These are phyloP conservation scores for Aureobasidium pullulans DNA, from an alignment of 2,329 filamentous ascomycete genomes.

Conservation along the genomic window DNA sequence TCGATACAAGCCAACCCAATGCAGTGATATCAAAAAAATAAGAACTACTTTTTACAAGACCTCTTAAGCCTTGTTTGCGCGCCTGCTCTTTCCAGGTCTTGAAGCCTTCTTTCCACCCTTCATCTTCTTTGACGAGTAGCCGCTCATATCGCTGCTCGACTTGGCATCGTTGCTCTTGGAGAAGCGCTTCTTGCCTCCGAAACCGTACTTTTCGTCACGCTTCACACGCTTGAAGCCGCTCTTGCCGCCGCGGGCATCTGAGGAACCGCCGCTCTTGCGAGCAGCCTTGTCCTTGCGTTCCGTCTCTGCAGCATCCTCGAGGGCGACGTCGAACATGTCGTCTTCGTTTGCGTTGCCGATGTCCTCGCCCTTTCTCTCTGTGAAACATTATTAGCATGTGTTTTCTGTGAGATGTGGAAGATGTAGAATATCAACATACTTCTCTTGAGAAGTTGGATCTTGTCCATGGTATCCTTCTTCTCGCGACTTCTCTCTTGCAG, in stretches of 20 bases:
- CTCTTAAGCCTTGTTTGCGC: conserved; percentile 20
- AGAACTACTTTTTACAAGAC: background rate
- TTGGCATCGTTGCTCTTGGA: conserved; percentile 83
- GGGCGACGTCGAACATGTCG: conserved; percentile 84
- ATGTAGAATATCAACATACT: conserved; percentile 54
- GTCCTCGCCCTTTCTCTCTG: conserved; percentile 75
- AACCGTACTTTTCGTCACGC: conserved; percentile 92
- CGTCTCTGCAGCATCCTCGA: conserved; percentile 59
- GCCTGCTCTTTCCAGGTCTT: conserved; percentile 31
- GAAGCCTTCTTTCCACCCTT: conserved; percentile 47
- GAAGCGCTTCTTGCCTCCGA: conserved; percentile 90
- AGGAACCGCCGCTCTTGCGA: conserved; percentile 32
- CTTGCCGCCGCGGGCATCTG: conserved; percentile 20
- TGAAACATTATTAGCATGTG: conserved; percentile 1
- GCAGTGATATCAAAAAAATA: background rate
- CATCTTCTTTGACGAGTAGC: conserved; percentile 80
- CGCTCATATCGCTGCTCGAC: conserved; percentile 72
- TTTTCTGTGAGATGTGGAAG: conserved; percentile 18
- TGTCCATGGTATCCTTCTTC: conserved; percentile 88
- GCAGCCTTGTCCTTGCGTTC: conserved; percentile 37
- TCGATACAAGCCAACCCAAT: background rate
- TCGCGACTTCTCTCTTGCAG: conserved; percentile 87
- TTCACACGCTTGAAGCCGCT: conserved; percentile 71
- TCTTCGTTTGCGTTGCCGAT: conserved; percentile 63
- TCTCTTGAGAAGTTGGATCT: conserved; percentile 90